Evolutionary conservation across 208 protist genomes (phyloP).

Genomic region (Blastocrithidia nonstop): DNA sequence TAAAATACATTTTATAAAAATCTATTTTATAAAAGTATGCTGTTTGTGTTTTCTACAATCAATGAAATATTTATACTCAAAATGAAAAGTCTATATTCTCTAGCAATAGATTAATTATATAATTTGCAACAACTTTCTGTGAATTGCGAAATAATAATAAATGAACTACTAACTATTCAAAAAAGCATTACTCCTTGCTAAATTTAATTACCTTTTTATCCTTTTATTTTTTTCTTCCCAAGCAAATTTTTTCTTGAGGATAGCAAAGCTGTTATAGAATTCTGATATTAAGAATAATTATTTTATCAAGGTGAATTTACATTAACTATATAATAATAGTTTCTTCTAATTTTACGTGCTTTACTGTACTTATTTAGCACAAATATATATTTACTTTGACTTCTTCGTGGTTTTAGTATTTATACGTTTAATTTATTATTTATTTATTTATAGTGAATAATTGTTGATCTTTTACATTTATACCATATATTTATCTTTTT

Average conservation of each 20-base stretch:
- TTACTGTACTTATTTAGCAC: neutral
- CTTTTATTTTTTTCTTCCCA: neutral
- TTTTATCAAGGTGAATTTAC: neutral
- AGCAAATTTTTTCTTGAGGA: neutral
- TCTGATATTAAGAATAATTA: neutral
- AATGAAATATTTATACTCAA: too few species aligned
- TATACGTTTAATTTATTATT: conserved; percentile 1
- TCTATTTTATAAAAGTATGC: too few species aligned
- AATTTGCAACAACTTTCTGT: conserved; percentile 4
- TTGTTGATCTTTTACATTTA: too few species aligned
- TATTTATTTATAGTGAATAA: conserved; percentile 3
- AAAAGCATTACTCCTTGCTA: neutral
- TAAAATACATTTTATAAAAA: neutral
- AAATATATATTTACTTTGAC: neutral
- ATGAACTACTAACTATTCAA: neutral
- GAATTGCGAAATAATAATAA: neutral
- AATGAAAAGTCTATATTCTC: too few species aligned
- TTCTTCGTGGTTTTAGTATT: conserved; percentile 1
- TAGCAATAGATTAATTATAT: too few species aligned
- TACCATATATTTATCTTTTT: too few species aligned
- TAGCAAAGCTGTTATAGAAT: conserved; percentile 1
- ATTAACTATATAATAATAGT: too few species aligned
- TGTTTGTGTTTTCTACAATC: too few species aligned
- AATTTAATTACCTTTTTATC: conserved; percentile 1
- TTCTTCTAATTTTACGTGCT: neutral